Percentiles rank a stretch among this genome's conserved stretches.
phyloP scores from a whole-genome alignment of 768 basidiomycete genomes.

The Calocybe cyanea region DNA sequence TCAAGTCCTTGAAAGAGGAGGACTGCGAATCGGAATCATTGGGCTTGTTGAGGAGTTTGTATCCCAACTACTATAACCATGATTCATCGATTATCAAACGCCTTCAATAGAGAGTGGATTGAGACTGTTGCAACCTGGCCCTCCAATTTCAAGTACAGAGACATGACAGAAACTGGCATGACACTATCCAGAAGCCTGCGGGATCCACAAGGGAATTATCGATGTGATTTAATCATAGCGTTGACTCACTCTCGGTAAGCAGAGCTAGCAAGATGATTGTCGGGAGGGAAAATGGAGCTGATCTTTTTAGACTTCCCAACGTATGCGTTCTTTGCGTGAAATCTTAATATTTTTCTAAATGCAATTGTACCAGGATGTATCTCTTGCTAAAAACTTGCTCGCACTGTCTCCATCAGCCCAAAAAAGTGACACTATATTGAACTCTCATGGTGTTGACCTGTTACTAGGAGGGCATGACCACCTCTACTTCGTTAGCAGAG shows the following conservation, averaged over 20 bases:
- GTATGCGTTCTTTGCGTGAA: slow-evolving; percentile 23
- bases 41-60: slow-evolving; percentile 84
- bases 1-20: slow-evolving; percentile 63
- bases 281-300: not conserved
- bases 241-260: slow-evolving; percentile 76
- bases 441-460: slow-evolving; percentile 75
- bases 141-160: slow-evolving; percentile 64
- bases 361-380: slow-evolving; percentile 55
- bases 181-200: slow-evolving; percentile 72
- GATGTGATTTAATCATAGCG: slow-evolving; percentile 81
- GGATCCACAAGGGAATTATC: slow-evolving; percentile 62
- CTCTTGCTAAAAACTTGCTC: slow-evolving; percentile 60
- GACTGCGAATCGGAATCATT: slow-evolving; percentile 73
- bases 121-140: slow-evolving; percentile 87
- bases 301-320: slow-evolving; percentile 43
- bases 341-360: not conserved
- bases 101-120: slow-evolving; percentile 73
- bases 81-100: not conserved
- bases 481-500: slow-evolving; percentile 69
- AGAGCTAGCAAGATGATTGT: not conserved
- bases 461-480: slow-evolving; percentile 91
- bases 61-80: not conserved
- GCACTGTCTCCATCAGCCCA: slow-evolving; percentile 59
- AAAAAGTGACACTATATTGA: slow-evolving; percentile 33
- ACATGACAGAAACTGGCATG: slow-evolving; percentile 71